A percentile compares a stretch with the other conserved stretches of the same genome.
These are phyloP conservation scores for Calonectria hawksworthii DNA, from an alignment of 2,329 filamentous ascomycete species.

Conservation along the genomic window DNA sequence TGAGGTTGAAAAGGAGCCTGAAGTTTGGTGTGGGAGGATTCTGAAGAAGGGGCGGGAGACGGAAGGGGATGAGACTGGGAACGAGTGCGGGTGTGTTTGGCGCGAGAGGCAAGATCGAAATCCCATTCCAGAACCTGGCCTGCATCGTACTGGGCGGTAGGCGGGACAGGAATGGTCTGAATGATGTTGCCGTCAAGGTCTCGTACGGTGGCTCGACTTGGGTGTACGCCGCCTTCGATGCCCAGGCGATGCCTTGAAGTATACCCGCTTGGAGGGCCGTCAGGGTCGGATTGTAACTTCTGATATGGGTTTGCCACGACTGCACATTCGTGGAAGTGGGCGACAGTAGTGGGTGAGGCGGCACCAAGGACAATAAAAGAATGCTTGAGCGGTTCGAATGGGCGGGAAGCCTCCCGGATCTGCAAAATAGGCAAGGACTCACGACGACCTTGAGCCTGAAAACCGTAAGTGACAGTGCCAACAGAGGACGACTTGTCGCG, in stretches of 20 bases:
- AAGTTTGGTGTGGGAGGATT: slow-evolving; percentile 35
- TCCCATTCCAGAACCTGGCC: slow-evolving; percentile 65
- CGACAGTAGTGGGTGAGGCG: slow-evolving; percentile 73
- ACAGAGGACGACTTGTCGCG: slow-evolving; percentile 52
- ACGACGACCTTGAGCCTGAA: slow-evolving; percentile 43
- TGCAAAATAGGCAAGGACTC: slow-evolving; percentile 56
- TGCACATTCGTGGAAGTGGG: slow-evolving; percentile 79
- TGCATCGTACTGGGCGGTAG: slow-evolving; percentile 51
- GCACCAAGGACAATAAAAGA: slow-evolving; percentile 77
- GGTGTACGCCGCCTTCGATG: slow-evolving; percentile 45
- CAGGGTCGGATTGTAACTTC: slow-evolving; percentile 51
- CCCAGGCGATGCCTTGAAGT: slow-evolving; percentile 50
- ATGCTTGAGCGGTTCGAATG: slow-evolving; percentile 56
- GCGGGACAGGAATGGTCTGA: slow-evolving; percentile 75
- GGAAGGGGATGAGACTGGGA: slow-evolving; percentile 42
- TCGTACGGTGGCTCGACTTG: slow-evolving; percentile 69
- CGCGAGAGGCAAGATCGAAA: slow-evolving; percentile 55
- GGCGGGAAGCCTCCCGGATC: slow-evolving; percentile 57
- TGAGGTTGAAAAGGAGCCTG: slow-evolving; percentile 38
- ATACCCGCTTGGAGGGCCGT: slow-evolving; percentile 33
- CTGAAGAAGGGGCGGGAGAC: slow-evolving; percentile 40
- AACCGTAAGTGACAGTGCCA: slow-evolving; percentile 56
- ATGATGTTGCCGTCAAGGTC: slow-evolving; percentile 90
- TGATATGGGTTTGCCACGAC: slow-evolving; percentile 71
- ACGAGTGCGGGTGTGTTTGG: slow-evolving; percentile 33